Evolutionary conservation across 208 protist genomes (phyloP).

Genomic region (Crithidia thermophila): DNA sequence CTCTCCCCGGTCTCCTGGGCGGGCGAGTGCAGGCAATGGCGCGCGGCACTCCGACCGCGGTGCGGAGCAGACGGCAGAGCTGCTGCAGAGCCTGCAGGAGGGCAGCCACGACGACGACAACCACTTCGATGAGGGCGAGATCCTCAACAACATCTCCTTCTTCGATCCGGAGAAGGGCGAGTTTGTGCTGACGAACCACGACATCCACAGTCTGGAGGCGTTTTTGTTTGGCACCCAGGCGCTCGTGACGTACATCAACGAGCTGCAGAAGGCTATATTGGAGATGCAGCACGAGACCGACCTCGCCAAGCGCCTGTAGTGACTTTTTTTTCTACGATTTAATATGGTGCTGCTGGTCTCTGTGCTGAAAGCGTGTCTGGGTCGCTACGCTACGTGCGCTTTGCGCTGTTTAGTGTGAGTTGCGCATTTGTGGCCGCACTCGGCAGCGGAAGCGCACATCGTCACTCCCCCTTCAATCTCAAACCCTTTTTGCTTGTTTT

Average conservation of each 20-base stretch:
- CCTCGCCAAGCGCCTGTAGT: conserved; percentile 69
- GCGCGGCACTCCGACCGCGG: neutral
- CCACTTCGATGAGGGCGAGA: conserved; percentile 26
- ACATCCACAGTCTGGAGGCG: conserved; percentile 90
- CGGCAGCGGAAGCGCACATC: too few relatives aligned
- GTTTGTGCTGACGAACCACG: conserved; percentile 85
- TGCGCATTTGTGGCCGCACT: too few relatives aligned
- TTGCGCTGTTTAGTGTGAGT: too few relatives aligned
- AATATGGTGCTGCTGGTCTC: neutral
- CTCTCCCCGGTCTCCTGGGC: conserved; percentile 11
- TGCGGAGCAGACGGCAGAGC: conserved; percentile 2
- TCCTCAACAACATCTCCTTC: conserved; percentile 54
- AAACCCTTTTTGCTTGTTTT: too few relatives aligned
- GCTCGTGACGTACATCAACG: conserved; percentile 71
- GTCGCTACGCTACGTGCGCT: too few relatives aligned
- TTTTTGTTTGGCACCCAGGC: conserved; percentile 84
- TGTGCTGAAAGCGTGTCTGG: too few relatives aligned
- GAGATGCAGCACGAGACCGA: conserved; percentile 82
- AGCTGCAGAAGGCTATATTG: conserved; percentile 81
- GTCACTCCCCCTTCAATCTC: too few relatives aligned
- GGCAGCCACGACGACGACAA: conserved; percentile 16
- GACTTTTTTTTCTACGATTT: conserved; percentile 7
- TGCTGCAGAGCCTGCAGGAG: conserved; percentile 16
- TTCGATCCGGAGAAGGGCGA: conserved; percentile 71
- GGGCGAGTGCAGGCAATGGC: neutral